A percentile compares a stretch with the other conserved stretches of the same genome.
Conservation (phyloP, 1,284 basidiomycete genomes). For the Rhodotorula glutinis region DNA sequence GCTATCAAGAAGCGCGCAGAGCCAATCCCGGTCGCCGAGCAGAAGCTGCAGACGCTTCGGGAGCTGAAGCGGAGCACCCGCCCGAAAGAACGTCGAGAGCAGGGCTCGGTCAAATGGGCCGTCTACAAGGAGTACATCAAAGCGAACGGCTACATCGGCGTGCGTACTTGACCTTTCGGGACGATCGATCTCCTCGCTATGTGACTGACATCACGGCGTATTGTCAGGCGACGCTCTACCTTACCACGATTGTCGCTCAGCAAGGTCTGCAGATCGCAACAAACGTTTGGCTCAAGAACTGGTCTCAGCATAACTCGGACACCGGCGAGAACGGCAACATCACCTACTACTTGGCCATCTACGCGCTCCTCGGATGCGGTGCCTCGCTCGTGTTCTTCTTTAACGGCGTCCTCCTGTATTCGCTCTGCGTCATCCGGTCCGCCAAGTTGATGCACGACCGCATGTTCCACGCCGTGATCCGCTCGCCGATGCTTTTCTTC, state of each 20-base stretch:
- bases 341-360: slow-evolving; percentile 32
- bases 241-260: slow-evolving; percentile 57
- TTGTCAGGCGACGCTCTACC: slow-evolving; percentile 57
- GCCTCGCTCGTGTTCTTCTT: slow-evolving; percentile 25
- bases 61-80: slow-evolving; percentile 47
- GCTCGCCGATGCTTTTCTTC: slow-evolving; percentile 80
- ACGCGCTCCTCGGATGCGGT: slow-evolving; percentile 36
- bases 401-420: slow-evolving; percentile 60
- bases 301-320: slow-evolving; percentile 73
- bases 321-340: slow-evolving; percentile 57
- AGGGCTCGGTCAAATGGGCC: slow-evolving; percentile 71
- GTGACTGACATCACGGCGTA: not conserved
- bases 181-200: too few relatives aligned
- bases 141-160: slow-evolving; percentile 72
- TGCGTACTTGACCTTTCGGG: slow-evolving; percentile 8
- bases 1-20: slow-evolving; percentile 34
- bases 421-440: slow-evolving; percentile 72
- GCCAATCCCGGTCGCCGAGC: slow-evolving; percentile 33
- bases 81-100: slow-evolving; percentile 67
- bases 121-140: slow-evolving; percentile 77
- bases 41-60: slow-evolving; percentile 33
- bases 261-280: slow-evolving; percentile 54
- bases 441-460: slow-evolving; percentile 71
- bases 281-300: slow-evolving; percentile 69
- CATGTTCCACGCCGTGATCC: slow-evolving; percentile 63